Evolutionary conservation across 345 rosid species (phyloP).

Genomic region (Stellera chamaejasme): DNA sequence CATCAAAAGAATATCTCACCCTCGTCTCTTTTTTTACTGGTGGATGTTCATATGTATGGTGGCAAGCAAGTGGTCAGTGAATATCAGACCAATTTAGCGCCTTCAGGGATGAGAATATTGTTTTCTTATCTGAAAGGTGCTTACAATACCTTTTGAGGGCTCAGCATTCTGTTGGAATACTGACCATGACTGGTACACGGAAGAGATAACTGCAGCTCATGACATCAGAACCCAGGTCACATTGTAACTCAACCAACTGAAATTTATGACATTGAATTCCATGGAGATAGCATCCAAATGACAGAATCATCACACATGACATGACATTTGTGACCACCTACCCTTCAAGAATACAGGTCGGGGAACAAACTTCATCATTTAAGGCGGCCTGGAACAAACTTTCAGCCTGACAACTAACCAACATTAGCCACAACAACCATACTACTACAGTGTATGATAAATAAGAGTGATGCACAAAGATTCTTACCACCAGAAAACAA

Average conservation of each 20-base stretch:
- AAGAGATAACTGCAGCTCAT: conserved; percentile 24
- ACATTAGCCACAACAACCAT: neutral
- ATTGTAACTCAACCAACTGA: conserved; percentile 17
- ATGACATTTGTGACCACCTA: conserved; percentile 5
- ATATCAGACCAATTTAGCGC: too few relatives aligned
- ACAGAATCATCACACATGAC: neutral
- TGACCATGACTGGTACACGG: conserved; percentile 7
- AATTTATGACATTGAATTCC: conserved; percentile 12
- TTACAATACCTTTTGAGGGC: conserved; percentile 30
- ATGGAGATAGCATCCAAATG: neutral
- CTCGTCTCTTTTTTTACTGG: too few relatives aligned
- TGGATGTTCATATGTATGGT: too few relatives aligned
- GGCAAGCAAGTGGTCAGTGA: too few relatives aligned
- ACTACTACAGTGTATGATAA: neutral
- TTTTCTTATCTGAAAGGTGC: too few relatives aligned
- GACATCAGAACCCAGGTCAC: conserved; percentile 21
- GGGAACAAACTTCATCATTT: conserved; percentile 16
- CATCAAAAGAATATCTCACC: too few relatives aligned
- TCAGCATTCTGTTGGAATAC: conserved; percentile 7
- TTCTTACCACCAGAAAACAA: conserved; percentile 28
- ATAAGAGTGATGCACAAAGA: neutral
- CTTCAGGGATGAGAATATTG: too few relatives aligned
- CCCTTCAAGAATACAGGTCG: conserved; percentile 18
- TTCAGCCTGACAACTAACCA: conserved; percentile 20
- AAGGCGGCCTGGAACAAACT: conserved; percentile 18